Percentiles rank a stretch among this genome's conserved stretches.
phyloP scores from a whole-genome alignment of 805 yeast genomes.

The baker's yeast (Saccharomyces cerevisiae) region DNA sequence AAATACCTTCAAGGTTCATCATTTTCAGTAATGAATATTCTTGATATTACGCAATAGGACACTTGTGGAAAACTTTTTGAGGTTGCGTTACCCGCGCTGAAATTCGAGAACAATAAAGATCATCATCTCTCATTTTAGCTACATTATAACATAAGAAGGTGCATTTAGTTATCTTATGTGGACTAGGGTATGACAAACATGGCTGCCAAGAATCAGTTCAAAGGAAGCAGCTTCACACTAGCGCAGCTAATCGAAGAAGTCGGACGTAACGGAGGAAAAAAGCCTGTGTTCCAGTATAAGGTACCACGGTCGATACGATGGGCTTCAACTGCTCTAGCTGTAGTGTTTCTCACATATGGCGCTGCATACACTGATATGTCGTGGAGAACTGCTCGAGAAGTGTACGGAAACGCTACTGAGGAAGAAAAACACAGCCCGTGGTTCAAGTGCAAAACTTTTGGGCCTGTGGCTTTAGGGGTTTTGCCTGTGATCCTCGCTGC shows the following conservation, averaged over 20 bases:
- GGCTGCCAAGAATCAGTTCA: not conserved
- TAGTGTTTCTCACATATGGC: slow-evolving; percentile 24
- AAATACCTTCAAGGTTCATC: not conserved
- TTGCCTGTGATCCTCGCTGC: slow-evolving; percentile 24
- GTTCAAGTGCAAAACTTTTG: slow-evolving; percentile 14
- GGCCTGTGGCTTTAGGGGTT: slow-evolving; percentile 19
- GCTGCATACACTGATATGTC: slow-evolving; percentile 25
- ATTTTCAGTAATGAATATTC: not conserved
- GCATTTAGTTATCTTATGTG: not conserved
- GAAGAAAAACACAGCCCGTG: slow-evolving; percentile 10
- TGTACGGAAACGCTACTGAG: slow-evolving; percentile 7
- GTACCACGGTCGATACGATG: slow-evolving; percentile 11
- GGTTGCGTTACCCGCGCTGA: not conserved
- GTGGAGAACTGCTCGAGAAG: slow-evolving; percentile 14
- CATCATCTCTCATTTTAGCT: not conserved
- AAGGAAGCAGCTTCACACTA: not conserved
- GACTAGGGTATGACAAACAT: not conserved
- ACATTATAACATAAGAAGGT: not conserved
- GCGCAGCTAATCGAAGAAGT: not conserved
- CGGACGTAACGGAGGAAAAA: not conserved
- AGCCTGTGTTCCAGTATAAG: slow-evolving; percentile 16
- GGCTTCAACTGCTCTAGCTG: slow-evolving; percentile 19
- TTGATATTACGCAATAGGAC: not conserved
- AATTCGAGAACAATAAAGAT: not conserved
- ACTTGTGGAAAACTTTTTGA: not conserved